phyloP scores from a whole-genome alignment of 306 rosid species.

The Sophora flavescens region DNA sequence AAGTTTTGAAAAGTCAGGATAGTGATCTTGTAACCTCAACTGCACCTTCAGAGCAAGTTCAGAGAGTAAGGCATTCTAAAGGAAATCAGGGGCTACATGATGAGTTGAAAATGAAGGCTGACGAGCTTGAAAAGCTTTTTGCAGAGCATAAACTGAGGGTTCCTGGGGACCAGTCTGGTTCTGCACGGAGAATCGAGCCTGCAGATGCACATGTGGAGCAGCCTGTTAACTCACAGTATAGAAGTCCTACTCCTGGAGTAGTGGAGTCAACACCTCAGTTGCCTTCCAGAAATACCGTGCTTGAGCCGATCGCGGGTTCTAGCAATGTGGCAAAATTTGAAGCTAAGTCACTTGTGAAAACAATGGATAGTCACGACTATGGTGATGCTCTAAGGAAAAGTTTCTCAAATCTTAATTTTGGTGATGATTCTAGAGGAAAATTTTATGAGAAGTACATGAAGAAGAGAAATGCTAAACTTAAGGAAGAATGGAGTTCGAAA shows the following conservation, averaged over 20 bases:
- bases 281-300: conserved; percentile 48
- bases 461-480: conserved; percentile 93
- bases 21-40: conserved; percentile 45
- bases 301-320: conserved; percentile 58
- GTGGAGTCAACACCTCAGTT: conserved; percentile 64
- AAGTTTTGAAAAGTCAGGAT: conserved; percentile 58
- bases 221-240: conserved; percentile 54
- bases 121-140: conserved; percentile 96
- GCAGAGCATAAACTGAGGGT: conserved; percentile 96
- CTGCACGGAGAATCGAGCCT: conserved; percentile 71
- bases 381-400: conserved; percentile 63
- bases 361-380: conserved; percentile 54
- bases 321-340: conserved; percentile 47
- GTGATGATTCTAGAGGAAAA: conserved; percentile 87
- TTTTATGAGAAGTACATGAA: conserved; percentile 87
- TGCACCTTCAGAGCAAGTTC: conserved; percentile 63
- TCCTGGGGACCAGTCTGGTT: conserved; percentile 85
- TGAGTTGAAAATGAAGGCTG: conserved; percentile 94
- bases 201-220: conserved; percentile 63
- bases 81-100: conserved; percentile 92
- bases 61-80: conserved; percentile 83
- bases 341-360: conserved; percentile 52
- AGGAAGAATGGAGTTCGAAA: conserved; percentile 86
- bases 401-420: conserved; percentile 61
- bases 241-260: conserved; percentile 57